phyloP scores from a whole-genome alignment of 2,329 filamentous ascomycete species.

The Thermothelomyces thermophilus region DNA sequence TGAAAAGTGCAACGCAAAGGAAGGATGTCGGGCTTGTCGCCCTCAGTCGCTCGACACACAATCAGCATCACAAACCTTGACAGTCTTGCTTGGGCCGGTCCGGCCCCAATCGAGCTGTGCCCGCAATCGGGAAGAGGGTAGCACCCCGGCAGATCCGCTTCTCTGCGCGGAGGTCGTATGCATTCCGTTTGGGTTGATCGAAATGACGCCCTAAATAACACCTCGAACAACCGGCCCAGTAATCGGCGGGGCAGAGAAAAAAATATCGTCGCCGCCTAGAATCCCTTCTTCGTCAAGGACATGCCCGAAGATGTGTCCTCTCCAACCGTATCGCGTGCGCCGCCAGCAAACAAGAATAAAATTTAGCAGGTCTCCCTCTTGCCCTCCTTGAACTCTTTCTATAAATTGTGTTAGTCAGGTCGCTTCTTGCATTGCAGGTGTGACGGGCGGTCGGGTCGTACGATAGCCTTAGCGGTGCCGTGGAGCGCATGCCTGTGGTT shows the following conservation, averaged over 20 bases:
- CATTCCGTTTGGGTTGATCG: constrained; percentile 23
- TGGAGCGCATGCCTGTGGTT: constrained; percentile 99
- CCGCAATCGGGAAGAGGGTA: constrained; percentile 3
- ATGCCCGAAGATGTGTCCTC: constrained; percentile 21
- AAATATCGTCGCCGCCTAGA: constrained; percentile 18
- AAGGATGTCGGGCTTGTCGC: not conserved
- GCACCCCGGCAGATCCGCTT: constrained; percentile 17
- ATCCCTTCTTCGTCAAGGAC: constrained; percentile 26
- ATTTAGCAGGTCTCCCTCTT: constrained; percentile 39
- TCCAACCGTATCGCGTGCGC: constrained; percentile 14
- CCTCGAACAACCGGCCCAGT: constrained; percentile 26
- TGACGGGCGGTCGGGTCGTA: constrained; percentile 46
- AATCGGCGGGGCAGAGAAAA: constrained; percentile 12
- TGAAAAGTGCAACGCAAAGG: not conserved
- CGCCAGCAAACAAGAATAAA: constrained; percentile 14
- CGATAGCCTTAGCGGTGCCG: constrained; percentile 96
- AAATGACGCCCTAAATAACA: constrained; percentile 27
- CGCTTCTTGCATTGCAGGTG: not conserved
- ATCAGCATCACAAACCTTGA: constrained; percentile 6
- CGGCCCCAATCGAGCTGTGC: not conserved
- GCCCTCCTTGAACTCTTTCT: constrained; percentile 98
- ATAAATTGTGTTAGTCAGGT: constrained; percentile 32
- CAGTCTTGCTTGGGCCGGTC: not conserved
- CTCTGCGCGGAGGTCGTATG: constrained; percentile 21
- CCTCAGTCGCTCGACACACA: not conserved